Evolutionary conservation across 2,329 filamentous ascomycete genomes (phyloP), one percentile per base, ranked within the genome.

Genomic region (Thelonectria olida): DNA sequence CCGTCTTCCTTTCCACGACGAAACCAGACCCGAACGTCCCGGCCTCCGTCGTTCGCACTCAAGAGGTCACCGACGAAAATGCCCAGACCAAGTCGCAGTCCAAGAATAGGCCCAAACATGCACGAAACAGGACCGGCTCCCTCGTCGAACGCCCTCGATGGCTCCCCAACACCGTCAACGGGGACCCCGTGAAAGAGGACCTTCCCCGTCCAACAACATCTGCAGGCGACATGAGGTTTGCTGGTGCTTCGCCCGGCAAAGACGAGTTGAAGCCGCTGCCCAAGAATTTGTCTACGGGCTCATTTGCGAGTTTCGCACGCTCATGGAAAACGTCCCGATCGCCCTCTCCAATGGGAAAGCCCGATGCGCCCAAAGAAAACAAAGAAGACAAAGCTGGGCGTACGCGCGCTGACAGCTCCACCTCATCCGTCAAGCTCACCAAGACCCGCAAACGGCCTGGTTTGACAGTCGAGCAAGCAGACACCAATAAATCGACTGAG

Each of bases 281-380:
- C 45, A 76, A 76, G 56, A 72, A 77, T 34, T 75, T 76, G 50
- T 75, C 75, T 3, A 74, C 80, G 6, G 79, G 80, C 53, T 84
- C 81, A 39, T 81, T 87, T 65, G 79, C 81, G 49, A 81, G 78
- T 62, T 82, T 85, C 68, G 80, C 84, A 63, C 80, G 81, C 53
- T 82, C 83, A 39, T 87, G 84, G 84, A 81, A 82, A 19, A 73
- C 78, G 36, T 84, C 84, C 31, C 78, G 81, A 15, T 83, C 83
- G 1, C 80, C 84, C 0, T 83, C 83, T 3, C 81, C 84, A 41
- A 68, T 78, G 63, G 67, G 65, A 63, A 61, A 76, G 71, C 67
- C 69, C 36, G 39, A 42, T 42, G 12, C 39, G 17, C 22, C 39
- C 39, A 61, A 66, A 13, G 55, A 65, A 47, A 51, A 68, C 27